phyloP scores from a whole-genome alignment of 257 asterid genomes.

The Mitragyna speciosa region DNA sequence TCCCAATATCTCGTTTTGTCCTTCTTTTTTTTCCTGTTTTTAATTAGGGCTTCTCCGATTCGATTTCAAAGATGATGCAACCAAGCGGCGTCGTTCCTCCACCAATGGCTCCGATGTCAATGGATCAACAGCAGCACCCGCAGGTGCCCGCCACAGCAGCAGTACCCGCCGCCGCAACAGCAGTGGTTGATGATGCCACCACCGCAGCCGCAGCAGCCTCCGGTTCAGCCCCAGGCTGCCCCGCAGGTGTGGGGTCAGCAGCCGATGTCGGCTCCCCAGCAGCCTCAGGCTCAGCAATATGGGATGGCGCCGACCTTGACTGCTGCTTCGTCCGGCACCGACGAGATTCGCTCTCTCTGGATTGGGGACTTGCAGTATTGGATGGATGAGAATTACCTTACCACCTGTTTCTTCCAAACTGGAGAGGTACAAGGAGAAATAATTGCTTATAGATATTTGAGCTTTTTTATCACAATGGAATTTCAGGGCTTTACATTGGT shows the following conservation, averaged over 20 bases:
- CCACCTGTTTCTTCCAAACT: slow-evolving; percentile 55
- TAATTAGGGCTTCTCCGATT: too few relatives aligned
- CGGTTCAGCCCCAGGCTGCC: slow-evolving; percentile 41
- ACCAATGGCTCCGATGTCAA: too few relatives aligned
- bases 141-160: too few relatives aligned
- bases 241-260: slow-evolving; percentile 37
- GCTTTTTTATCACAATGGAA: background rate
- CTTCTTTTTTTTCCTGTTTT: too few relatives aligned
- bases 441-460: background rate
- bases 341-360: slow-evolving; percentile 79
- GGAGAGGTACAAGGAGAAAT: slow-evolving; percentile 58
- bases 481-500: background rate
- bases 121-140: too few relatives aligned
- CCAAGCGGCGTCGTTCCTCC: too few relatives aligned
- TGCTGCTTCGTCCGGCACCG: slow-evolving; percentile 28
- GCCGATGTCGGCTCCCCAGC: slow-evolving; percentile 53
- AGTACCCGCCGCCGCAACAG: too few relatives aligned
- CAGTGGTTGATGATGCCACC: slow-evolving; percentile 40
- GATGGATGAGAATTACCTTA: slow-evolving; percentile 85
- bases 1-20: too few relatives aligned
- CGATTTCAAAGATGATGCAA: too few relatives aligned
- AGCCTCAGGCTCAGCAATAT: slow-evolving; percentile 49
- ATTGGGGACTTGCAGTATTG: slow-evolving; percentile 87
- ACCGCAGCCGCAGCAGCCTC: slow-evolving; percentile 35
- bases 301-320: slow-evolving; percentile 34